Conservation (phyloP, 768 basidiomycete species). For the Auricularia auricula-judae region DNA sequence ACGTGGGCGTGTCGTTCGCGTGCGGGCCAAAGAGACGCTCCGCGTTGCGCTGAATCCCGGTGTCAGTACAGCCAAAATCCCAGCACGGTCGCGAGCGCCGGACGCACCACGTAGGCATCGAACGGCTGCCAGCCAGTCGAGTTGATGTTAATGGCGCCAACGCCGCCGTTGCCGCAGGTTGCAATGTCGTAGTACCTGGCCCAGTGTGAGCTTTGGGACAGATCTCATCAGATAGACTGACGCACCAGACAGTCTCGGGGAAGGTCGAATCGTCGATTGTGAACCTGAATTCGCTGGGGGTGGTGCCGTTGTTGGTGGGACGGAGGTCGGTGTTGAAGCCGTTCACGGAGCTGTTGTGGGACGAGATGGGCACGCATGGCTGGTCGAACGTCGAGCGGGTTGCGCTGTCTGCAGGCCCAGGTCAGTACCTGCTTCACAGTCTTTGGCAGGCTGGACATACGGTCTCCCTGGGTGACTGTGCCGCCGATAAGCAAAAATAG, state of each 20-base stretch:
- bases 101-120: not conserved
- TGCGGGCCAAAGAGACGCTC: not conserved
- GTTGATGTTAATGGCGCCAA: not conserved
- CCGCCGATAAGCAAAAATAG: not conserved
- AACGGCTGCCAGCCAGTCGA: not conserved
- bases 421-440: not conserved
- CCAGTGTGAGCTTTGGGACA: not conserved
- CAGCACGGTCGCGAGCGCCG: not conserved
- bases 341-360: not conserved
- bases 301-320: not conserved
- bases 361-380: not conserved
- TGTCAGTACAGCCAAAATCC: not conserved
- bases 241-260: not conserved
- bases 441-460: not conserved
- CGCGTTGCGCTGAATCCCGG: not conserved
- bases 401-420: not conserved
- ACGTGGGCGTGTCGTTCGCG: not conserved
- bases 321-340: not conserved
- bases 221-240: not conserved
- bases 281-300: not conserved
- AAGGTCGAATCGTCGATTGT: not conserved
- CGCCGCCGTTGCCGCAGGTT: not conserved
- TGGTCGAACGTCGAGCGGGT: not conserved
- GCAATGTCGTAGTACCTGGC: not conserved
- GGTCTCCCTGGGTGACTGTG: not conserved